phyloP scores from a whole-genome alignment of 805 yeast genomes.

The Komagataella populi region DNA sequence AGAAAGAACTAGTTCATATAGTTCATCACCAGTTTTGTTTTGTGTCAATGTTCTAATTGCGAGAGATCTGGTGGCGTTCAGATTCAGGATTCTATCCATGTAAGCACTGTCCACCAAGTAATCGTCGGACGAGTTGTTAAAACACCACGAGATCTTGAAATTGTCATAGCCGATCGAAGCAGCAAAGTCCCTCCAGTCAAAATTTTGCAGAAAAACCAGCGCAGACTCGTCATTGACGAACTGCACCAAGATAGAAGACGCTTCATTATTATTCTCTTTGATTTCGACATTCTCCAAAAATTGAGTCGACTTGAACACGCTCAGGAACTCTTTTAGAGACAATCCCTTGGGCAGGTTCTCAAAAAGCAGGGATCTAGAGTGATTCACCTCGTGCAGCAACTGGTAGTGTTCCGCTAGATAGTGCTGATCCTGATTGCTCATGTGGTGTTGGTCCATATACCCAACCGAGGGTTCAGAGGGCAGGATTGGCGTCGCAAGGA shows the following conservation, averaged over 20 bases:
- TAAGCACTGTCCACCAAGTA: neutral
- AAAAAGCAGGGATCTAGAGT: conserved; percentile 13
- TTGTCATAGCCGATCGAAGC: neutral
- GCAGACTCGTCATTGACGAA: conserved; percentile 12
- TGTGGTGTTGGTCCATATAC: neutral
- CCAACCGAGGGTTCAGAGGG: neutral
- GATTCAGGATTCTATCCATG: neutral
- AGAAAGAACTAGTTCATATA: neutral
- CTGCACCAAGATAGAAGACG: conserved; percentile 8
- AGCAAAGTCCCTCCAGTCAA: neutral
- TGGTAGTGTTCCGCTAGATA: conserved; percentile 3
- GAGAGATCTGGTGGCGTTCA: neutral
- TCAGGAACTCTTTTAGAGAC: conserved; percentile 20
- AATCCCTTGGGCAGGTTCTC: conserved; percentile 8
- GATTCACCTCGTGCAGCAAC: conserved; percentile 3
- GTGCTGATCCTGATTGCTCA: conserved; percentile 2
- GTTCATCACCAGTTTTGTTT: neutral
- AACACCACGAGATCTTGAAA: neutral
- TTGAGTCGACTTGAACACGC: conserved; percentile 44
- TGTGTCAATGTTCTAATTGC: neutral
- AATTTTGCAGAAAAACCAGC: neutral
- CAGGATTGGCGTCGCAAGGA: conserved; percentile 25
- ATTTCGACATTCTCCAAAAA: neutral
- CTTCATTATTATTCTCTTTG: neutral
- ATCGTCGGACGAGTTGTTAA: neutral